Base-by-base conservation (phyloP, 2,329 filamentous ascomycete genomes). In the Lachnellula suecica region DNA sequence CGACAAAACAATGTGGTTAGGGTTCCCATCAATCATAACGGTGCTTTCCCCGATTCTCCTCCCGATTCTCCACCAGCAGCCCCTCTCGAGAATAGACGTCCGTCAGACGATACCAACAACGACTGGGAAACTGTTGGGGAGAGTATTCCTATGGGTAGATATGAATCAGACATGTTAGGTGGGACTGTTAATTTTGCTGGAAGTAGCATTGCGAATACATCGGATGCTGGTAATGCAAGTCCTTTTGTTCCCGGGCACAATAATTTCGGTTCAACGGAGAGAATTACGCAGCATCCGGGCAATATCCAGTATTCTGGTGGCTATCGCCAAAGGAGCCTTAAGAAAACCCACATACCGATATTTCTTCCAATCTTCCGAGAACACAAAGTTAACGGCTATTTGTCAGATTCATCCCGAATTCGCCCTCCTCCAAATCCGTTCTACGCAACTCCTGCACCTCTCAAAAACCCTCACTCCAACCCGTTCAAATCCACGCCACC, bases 71-170 rank as follows among this genome's bases (percentile, higher is more conserved):
- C 29, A n/a, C 44, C 50, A 17, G 13, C 40, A n/a, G 29, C 35
- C 4, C 47, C 47, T 31, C 29, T 51, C 31, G 29, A 34, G 38
- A 44, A 25, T n/a, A 27, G 46, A 49, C 34, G 41, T 5, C 52
- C 43, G 5, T 47, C 55, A 15, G 50, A 59, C 25, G 60, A 62
- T 44, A 57, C 63, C 24, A 41, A 22, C 6, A 58, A 65, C 42
- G 66, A 68, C 47, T 68, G 66, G 66, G 63, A 67, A 45, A 68
- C 66, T 4, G 60, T 68, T 13, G 60, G 52, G 22, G 62, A 64
- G 9, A 66, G 63, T 40, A 51, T 42, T 43, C 23, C 13, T 10
- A 25, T 40, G 22, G 57, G 53, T 13, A 49, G 45, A n/a, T 35
- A 55, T 11, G 45, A 37, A n/a, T 24, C 41, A 15, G 48, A 40